Evolutionary conservation across 192 early-diverging fungal genomes (phyloP).

Genomic region (Backusella australiensis): DNA sequence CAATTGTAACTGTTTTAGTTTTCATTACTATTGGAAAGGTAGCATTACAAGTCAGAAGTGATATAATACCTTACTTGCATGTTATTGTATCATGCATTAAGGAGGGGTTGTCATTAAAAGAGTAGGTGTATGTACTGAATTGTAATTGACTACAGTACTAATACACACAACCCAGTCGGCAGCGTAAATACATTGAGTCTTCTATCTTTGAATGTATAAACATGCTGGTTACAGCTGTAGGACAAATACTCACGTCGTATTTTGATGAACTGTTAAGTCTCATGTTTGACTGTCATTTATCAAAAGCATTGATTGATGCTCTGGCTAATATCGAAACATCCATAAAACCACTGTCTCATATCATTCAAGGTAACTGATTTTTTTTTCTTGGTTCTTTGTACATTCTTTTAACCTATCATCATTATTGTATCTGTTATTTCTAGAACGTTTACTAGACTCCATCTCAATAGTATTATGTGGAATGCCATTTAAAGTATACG

Average conservation of each 20-base stretch:
- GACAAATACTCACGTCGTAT: slow-evolving; percentile 81
- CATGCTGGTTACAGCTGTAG: slow-evolving; percentile 85
- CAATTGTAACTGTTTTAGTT: slow-evolving; percentile 38
- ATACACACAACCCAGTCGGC: slow-evolving; percentile 28
- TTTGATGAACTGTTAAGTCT: slow-evolving; percentile 84
- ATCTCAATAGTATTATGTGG: slow-evolving; percentile 82
- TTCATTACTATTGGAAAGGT: slow-evolving; percentile 86
- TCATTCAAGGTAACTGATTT: slow-evolving; percentile 72
- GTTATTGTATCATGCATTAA: slow-evolving; percentile 71
- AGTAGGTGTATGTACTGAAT: slow-evolving; percentile 39
- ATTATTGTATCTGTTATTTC: neutral
- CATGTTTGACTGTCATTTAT: slow-evolving; percentile 90
- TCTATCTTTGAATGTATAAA: slow-evolving; percentile 85
- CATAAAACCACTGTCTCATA: slow-evolving; percentile 76
- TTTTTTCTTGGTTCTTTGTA: no score
- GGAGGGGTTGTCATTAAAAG: slow-evolving; percentile 69
- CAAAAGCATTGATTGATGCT: slow-evolving; percentile 72
- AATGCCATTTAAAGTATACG: slow-evolving; percentile 72
- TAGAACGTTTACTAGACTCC: slow-evolving; percentile 83
- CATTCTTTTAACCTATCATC: neutral
- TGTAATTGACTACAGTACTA: neutral
- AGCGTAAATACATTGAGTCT: slow-evolving; percentile 52
- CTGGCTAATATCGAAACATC: slow-evolving; percentile 73
- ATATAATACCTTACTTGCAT: slow-evolving; percentile 79
- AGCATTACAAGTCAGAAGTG: slow-evolving; percentile 70